Evolutionary conservation across 768 basidiomycete species (phyloP), one percentile per base, ranked within the genome.

Genomic region (Fomitopsis pulvina): DNA sequence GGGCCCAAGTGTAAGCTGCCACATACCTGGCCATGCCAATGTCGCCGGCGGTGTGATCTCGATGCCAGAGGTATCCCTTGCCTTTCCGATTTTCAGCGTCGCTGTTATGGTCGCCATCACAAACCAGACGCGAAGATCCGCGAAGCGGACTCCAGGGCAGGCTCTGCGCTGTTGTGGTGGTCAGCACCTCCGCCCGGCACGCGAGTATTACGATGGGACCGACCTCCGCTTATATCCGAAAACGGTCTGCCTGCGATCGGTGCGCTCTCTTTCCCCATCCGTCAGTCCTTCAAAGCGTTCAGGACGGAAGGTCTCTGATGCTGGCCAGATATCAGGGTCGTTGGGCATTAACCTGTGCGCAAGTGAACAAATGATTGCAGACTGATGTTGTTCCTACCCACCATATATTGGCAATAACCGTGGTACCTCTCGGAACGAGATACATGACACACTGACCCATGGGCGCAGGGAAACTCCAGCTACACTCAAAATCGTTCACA

Each of bases 91-190:
- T 51, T 75, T 63, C 58, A 79, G 68, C 11, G 71, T 63, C 20
- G 76, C 68, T 28, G 76, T 56, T n/a, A 79, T 64, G 50, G 63
- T 68, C 1, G 74, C 70, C 14, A 70, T 67, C 43, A 73, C 69
- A 28, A 71, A 55, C 72, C 73, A 81, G 18, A 74, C 61, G 47
- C 64, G 70, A 7, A 66, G 55, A 45, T 77, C 73, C 2, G 74
- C 79, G 41, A 80, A 71, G 53, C 76, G 67, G 30, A 72, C 66
- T 12, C 80, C 79, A 5, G 79, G 77, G 53, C 79, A 82, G 45
- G 72, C 70, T 52, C 77, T 77, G 48, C 48, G 10, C 22, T 45
- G 7, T 11, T 21, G n/a, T n/a, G n/a, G n/a, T n/a, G n/a, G n/a
- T 21, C 25, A 22, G 18, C 12, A 6, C 12, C 8, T 12, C 3